Evolutionary conservation across 345 rosid species (phyloP).

Genomic region (Ceriops tagal): DNA sequence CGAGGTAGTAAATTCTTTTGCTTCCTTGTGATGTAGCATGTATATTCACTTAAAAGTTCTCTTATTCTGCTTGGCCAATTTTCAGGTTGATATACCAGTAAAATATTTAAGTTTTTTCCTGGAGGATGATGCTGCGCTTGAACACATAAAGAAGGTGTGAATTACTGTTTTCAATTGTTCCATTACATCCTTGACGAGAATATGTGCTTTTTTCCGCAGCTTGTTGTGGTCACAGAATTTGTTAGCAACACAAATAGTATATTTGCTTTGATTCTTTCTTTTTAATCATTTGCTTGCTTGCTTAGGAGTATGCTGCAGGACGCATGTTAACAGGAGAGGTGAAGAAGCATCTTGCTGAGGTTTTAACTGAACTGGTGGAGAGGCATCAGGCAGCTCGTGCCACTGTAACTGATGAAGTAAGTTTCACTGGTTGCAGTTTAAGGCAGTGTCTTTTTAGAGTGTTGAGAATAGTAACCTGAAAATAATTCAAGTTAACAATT

Average conservation of each 20-base stretch:
- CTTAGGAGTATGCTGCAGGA: conserved; percentile 82
- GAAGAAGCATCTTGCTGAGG: conserved; percentile 62
- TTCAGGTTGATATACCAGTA: conserved; percentile 81
- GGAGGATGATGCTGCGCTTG: conserved; percentile 82
- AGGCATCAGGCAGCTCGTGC: conserved; percentile 79
- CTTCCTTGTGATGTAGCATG: background rate
- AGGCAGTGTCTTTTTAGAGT: too few relatives aligned
- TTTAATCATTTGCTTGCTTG: background rate
- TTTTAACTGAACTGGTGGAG: conserved; percentile 75
- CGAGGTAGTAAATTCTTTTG: conserved; percentile 46
- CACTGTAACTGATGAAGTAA: conserved; percentile 80
- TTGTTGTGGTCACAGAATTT: too few relatives aligned
- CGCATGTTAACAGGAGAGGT: conserved; percentile 83
- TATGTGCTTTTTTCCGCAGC: too few relatives aligned
- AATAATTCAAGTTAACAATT: background rate
- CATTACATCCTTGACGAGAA: too few relatives aligned
- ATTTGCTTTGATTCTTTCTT: too few relatives aligned
- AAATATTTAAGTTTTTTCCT: conserved; percentile 80
- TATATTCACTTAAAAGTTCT: background rate
- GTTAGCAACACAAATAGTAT: too few relatives aligned
- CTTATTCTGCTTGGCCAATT: conserved; percentile 7
- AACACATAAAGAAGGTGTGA: conserved; percentile 71
- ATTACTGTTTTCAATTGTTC: background rate
- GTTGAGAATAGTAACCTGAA: too few relatives aligned
- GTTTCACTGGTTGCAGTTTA: conserved; percentile 7